A percentile compares a stretch with the other conserved stretches of the same genome.
Evolutionary conservation across 2,329 filamentous ascomycete genomes (phyloP).

Genomic region (Elsinoe australis): DNA sequence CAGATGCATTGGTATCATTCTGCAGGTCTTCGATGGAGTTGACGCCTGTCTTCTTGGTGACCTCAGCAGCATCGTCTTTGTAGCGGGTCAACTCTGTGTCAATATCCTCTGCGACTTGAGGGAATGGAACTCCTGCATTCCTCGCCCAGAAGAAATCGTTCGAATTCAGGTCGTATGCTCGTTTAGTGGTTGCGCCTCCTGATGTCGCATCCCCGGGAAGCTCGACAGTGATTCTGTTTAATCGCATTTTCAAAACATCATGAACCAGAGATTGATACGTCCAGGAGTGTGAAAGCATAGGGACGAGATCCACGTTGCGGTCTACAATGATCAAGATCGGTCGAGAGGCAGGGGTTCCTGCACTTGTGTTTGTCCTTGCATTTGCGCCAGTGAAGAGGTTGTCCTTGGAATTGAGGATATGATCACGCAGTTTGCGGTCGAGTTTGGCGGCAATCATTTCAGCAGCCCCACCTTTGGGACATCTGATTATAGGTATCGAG

Average conservation of each 20-base stretch:
- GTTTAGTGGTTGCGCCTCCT: slow-evolving; percentile 69
- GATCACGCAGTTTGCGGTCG: slow-evolving; percentile 90
- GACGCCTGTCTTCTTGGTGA: slow-evolving; percentile 91
- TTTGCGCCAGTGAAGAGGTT: slow-evolving; percentile 75
- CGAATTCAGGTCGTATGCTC: slow-evolving; percentile 79
- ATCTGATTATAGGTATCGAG: slow-evolving; percentile 89
- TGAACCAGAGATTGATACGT: slow-evolving; percentile 80
- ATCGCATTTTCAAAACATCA: slow-evolving; percentile 67
- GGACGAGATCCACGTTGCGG: slow-evolving; percentile 88
- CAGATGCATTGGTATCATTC: slow-evolving; percentile 79
- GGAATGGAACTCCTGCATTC: slow-evolving; percentile 85
- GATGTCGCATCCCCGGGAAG: slow-evolving; percentile 70
- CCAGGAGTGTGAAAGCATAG: slow-evolving; percentile 98
- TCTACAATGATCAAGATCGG: slow-evolving; percentile 91
- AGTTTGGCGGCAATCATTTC: slow-evolving; percentile 92
- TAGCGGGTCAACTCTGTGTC: slow-evolving; percentile 89
- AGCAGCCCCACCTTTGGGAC: slow-evolving; percentile 83
- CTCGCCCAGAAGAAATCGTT: slow-evolving; percentile 96
- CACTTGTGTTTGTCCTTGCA: slow-evolving; percentile 52
- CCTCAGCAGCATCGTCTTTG: slow-evolving; percentile 87
- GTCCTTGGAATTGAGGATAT: slow-evolving; percentile 95
- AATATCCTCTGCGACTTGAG: slow-evolving; percentile 92
- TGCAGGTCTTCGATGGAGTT: slow-evolving; percentile 88
- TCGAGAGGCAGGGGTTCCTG: slow-evolving; percentile 62
- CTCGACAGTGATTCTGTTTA: slow-evolving; percentile 92